These are phyloP conservation scores for Citrullus colocynthis DNA, from an alignment of 306 rosid genomes.

Conservation along the genomic window DNA sequence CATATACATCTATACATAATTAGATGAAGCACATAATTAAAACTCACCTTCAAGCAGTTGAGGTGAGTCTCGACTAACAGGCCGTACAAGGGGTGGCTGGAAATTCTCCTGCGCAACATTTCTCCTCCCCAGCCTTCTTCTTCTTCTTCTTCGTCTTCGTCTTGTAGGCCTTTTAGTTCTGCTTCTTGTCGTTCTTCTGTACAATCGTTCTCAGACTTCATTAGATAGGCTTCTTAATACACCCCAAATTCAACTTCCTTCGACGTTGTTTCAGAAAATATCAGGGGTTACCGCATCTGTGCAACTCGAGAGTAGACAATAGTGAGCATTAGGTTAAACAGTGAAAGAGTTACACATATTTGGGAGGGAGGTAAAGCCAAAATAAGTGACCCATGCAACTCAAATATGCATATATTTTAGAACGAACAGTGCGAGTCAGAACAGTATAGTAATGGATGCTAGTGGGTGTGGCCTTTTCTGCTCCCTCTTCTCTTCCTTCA, in stretches of 20 bases:
- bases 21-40: too few species aligned
- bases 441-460: not conserved
- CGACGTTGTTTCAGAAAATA: not conserved
- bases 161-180: not conserved
- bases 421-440: conserved; percentile 16
- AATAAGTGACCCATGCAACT: not conserved
- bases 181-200: not conserved
- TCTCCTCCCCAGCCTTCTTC: conserved; percentile 24
- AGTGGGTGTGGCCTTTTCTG: conserved; percentile 24
- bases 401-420: conserved; percentile 10
- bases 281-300: too few species aligned
- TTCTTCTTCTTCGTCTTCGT: not conserved
- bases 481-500: conserved; percentile 16
- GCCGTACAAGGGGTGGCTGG: conserved; percentile 61
- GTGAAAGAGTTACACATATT: too few species aligned
- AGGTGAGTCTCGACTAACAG: conserved; percentile 54
- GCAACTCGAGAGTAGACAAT: too few species aligned
- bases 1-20: too few species aligned
- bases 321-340: too few species aligned
- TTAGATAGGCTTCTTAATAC: too few species aligned
- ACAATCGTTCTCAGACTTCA: conserved; percentile 30
- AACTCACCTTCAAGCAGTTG: conserved; percentile 59
- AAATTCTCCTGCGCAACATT: conserved; percentile 57
- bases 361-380: too few species aligned
- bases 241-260: not conserved